phyloP scores from a whole-genome alignment of 352 stramenopile genomes.

The Paralagenidium karlingii region DNA sequence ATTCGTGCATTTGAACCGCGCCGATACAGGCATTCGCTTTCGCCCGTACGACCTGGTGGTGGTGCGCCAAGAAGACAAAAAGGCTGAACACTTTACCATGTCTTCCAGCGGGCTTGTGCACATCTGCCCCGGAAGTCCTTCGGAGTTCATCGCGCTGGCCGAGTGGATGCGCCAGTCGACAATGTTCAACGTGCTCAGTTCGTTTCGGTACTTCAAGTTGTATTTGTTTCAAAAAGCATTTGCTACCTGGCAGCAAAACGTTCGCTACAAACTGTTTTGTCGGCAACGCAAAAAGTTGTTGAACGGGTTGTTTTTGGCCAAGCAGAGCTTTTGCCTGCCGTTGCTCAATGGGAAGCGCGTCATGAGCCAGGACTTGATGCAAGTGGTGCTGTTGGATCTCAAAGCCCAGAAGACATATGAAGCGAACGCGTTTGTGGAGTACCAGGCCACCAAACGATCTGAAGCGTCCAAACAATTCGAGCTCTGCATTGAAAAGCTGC shows the following conservation, averaged over 20 bases:
- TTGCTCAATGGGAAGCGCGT: constrained; percentile 84
- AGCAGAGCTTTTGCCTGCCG: constrained; percentile 81
- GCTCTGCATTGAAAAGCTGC: constrained; percentile 82
- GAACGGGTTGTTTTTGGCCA: constrained; percentile 80
- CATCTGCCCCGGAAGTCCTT: constrained; percentile 55
- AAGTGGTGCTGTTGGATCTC: constrained; percentile 72
- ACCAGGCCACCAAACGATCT: constrained; percentile 73
- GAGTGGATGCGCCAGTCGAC: constrained; percentile 93
- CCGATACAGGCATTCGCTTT: constrained; percentile 52
- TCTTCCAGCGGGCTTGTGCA: constrained; percentile 73
- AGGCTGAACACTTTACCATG: constrained; percentile 87
- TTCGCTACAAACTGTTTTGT: constrained; percentile 85
- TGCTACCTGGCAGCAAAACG: constrained; percentile 75
- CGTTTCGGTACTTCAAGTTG: constrained; percentile 89
- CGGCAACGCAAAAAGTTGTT: constrained; percentile 79
- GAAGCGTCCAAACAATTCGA: constrained; percentile 88
- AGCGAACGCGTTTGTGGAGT: constrained; percentile 80
- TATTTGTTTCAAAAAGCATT: constrained; percentile 91
- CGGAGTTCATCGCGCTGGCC: constrained; percentile 87
- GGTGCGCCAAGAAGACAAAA: constrained; percentile 63
- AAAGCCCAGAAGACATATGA: constrained; percentile 85
- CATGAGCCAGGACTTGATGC: constrained; percentile 72
- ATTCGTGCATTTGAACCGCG: constrained; percentile 89
- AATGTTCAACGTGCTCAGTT: constrained; percentile 92
- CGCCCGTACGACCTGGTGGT: constrained; percentile 89